phyloP scores from a whole-genome alignment of 2,329 filamentous ascomycete genomes.

The Lasiodiplodia citricola region DNA sequence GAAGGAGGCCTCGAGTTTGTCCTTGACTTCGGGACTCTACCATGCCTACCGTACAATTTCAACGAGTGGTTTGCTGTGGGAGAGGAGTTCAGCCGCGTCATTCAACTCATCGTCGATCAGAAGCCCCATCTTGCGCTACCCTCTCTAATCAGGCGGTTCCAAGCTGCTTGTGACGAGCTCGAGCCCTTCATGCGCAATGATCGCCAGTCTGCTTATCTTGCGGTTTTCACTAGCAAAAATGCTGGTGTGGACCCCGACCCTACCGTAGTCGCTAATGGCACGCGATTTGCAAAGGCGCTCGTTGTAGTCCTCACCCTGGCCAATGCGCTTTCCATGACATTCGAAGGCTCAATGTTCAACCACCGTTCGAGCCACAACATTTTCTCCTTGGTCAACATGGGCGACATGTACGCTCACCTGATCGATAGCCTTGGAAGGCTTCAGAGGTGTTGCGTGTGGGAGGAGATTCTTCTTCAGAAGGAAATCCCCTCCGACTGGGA shows the following conservation, averaged over 20 bases:
- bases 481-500: constrained; percentile 74
- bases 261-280: constrained; percentile 65
- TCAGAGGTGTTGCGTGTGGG: constrained; percentile 79
- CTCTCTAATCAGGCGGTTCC: constrained; percentile 76
- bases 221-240: constrained; percentile 19
- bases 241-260: constrained; percentile 1
- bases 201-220: constrained; percentile 24
- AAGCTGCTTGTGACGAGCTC: constrained; percentile 71
- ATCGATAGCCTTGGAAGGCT: constrained; percentile 77
- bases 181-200: constrained; percentile 43
- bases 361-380: constrained; percentile 67
- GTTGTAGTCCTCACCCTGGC: constrained; percentile 78
- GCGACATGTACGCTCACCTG: constrained; percentile 79
- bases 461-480: constrained; percentile 77
- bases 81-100: constrained; percentile 72
- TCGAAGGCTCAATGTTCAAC: constrained; percentile 67
- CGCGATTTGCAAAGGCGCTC: constrained; percentile 76
- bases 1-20: constrained; percentile 82
- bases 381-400: constrained; percentile 79
- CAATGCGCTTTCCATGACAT: constrained; percentile 75
- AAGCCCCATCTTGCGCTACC: constrained; percentile 83
- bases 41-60: constrained; percentile 78
- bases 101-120: constrained; percentile 79
- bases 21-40: constrained; percentile 81
- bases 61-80: constrained; percentile 62